Evolutionary conservation across 1,284 basidiomycete species (phyloP).

Genomic region (Heterobasidion parviporum): DNA sequence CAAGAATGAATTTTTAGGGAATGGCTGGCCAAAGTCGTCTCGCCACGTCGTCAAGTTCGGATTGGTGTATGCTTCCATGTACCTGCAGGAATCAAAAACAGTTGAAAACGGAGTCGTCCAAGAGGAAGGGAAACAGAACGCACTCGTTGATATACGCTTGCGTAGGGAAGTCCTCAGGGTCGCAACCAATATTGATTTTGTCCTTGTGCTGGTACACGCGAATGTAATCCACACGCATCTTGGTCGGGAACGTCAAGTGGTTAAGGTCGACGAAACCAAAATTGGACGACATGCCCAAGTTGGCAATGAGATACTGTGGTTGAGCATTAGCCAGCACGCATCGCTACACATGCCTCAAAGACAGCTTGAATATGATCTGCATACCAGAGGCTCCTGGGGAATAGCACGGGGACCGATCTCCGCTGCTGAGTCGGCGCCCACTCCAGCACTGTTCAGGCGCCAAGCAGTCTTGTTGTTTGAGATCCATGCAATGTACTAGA

Average conservation of each 20-base stretch:
- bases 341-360: neutral
- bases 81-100: conserved; percentile 11
- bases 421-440: conserved; percentile 56
- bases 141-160: conserved; percentile 64
- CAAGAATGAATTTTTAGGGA: conserved; percentile 51
- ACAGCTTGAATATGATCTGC: no score
- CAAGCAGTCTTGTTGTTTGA: conserved; percentile 58
- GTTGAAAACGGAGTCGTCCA: no score
- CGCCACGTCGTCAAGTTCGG: conserved; percentile 28
- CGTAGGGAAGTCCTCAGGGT: conserved; percentile 75
- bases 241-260: conserved; percentile 59
- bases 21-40: conserved; percentile 48
- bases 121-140: conserved; percentile 15
- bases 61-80: conserved; percentile 29
- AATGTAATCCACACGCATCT: conserved; percentile 77
- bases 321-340: neutral
- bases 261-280: conserved; percentile 66
- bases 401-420: conserved; percentile 71
- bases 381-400: conserved; percentile 81
- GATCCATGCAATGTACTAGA: conserved; percentile 78
- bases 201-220: conserved; percentile 73
- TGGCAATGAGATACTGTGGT: conserved; percentile 64
- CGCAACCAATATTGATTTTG: conserved; percentile 73
- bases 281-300: conserved; percentile 76
- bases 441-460: conserved; percentile 68